phyloP scores from a whole-genome alignment of 495 filamentous ascomycete genomes.

The Penicillium longicatenatum region DNA sequence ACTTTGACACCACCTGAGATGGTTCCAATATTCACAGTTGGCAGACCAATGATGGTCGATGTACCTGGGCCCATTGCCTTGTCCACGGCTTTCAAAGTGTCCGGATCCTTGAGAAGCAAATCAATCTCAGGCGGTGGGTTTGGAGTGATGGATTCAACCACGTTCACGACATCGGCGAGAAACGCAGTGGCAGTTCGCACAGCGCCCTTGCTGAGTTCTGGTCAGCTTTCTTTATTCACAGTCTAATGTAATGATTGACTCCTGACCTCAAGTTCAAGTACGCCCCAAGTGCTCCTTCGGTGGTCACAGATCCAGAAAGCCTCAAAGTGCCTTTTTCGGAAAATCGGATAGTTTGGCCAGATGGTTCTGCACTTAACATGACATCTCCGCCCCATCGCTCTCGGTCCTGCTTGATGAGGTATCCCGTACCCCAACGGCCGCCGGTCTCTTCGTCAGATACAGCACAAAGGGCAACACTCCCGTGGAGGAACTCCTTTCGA shows the following conservation, averaged over 20 bases:
- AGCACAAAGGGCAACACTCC: constrained; percentile 13
- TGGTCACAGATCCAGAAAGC: constrained; percentile 6
- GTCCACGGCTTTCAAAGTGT: constrained; percentile 5
- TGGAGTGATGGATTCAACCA: constrained; percentile 7
- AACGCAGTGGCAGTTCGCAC: constrained; percentile 7
- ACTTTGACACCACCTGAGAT: constrained; percentile 12
- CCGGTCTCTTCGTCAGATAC: constrained; percentile 14
- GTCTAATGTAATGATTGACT: background rate
- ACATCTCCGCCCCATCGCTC: constrained; percentile 12
- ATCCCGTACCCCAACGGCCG: constrained; percentile 6
- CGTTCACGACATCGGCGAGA: constrained; percentile 3
- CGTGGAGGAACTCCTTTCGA: constrained; percentile 4
- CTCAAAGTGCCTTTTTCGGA: constrained; percentile 13
- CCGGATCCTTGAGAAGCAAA: constrained; percentile 5
- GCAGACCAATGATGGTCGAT: constrained; percentile 8
- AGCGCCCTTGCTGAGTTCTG: constrained; percentile 3
- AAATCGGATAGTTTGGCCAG: constrained; percentile 11
- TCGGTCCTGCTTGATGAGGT: constrained; percentile 5
- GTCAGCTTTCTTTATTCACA: background rate
- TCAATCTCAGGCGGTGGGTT: constrained; percentile 10
- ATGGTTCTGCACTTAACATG: constrained; percentile 10
- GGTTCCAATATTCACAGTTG: constrained; percentile 12
- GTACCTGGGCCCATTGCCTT: constrained; percentile 11
- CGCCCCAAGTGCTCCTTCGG: constrained; percentile 5
- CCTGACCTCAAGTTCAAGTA: constrained; percentile 14